A percentile compares a stretch with the other conserved stretches of the same genome.
These are phyloP conservation scores for Zoysia pacifica DNA, from an alignment of 176 grass and related monocot species.

Conservation along the genomic window DNA sequence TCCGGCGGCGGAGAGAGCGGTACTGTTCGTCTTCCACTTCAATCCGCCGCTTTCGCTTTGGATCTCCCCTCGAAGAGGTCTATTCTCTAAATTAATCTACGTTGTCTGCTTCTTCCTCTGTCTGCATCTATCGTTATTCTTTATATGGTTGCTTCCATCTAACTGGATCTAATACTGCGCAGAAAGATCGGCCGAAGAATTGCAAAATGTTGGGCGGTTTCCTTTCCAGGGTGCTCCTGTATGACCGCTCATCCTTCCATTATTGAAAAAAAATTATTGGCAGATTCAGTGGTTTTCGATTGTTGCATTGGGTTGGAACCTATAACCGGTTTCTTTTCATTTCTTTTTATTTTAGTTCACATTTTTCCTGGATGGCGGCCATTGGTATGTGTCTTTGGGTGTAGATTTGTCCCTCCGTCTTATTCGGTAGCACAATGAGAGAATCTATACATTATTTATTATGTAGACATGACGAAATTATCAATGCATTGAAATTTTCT, in stretches of 20 bases:
- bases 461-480: not conserved
- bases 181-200: not conserved
- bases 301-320: not conserved
- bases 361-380: not conserved
- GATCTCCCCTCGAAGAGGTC: not conserved
- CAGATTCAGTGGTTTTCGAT: not conserved
- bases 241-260: slow-evolving; percentile 14
- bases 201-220: slow-evolving; percentile 65
- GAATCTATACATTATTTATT: not conserved
- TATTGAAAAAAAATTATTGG: slow-evolving; percentile 5
- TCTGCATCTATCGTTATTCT: not conserved
- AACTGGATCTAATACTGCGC: slow-evolving; percentile 37
- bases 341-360: not conserved
- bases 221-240: slow-evolving; percentile 65
- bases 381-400: not conserved
- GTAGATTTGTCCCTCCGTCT: not conserved
- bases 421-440: not conserved
- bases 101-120: not conserved
- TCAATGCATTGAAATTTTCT: not conserved
- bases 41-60: not conserved
- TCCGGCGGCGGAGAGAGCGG: not conserved
- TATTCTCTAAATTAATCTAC: not conserved
- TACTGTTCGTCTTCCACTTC: not conserved
- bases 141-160: not conserved
- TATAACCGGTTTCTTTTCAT: not conserved